Conservation (phyloP, 148 eudicot species). For the Cornus suecica region DNA sequence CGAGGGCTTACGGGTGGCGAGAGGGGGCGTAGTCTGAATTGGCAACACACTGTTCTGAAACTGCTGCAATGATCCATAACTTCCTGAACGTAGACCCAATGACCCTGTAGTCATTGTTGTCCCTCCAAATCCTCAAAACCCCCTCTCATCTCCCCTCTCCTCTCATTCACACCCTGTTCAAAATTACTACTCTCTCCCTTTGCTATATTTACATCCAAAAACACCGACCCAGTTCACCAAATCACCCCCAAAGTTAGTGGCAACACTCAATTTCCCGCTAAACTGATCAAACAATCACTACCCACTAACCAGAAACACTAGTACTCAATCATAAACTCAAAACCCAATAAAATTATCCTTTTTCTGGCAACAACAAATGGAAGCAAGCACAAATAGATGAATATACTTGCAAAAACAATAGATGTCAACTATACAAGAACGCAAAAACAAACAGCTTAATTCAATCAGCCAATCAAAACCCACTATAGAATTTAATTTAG, state of each 20-base stretch:
- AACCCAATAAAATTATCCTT: not conserved
- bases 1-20: conserved; percentile 53
- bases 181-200: not conserved
- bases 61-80: conserved; percentile 92
- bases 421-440: not conserved
- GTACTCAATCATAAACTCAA: not conserved
- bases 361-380: not conserved
- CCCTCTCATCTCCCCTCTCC: conserved; percentile 56
- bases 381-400: not conserved
- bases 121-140: conserved; percentile 33
- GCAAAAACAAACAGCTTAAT: conserved; percentile 3
- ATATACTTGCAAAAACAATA: not conserved
- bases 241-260: conserved; percentile 1
- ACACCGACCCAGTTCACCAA: conserved; percentile 6
- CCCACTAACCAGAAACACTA: not conserved
- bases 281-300: not conserved
- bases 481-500: not conserved
- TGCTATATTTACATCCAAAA: not conserved
- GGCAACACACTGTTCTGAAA: conserved; percentile 37
- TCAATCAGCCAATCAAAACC: conserved; percentile 10
- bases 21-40: conserved; percentile 38
- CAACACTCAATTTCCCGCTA: not conserved
- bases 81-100: conserved; percentile 91
- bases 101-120: conserved; percentile 90
- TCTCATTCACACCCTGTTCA: conserved; percentile 14